A percentile compares a stretch with the other conserved stretches of the same genome.
phyloP scores from a whole-genome alignment of 2,329 filamentous ascomycete species.

The Alternaria panax region DNA sequence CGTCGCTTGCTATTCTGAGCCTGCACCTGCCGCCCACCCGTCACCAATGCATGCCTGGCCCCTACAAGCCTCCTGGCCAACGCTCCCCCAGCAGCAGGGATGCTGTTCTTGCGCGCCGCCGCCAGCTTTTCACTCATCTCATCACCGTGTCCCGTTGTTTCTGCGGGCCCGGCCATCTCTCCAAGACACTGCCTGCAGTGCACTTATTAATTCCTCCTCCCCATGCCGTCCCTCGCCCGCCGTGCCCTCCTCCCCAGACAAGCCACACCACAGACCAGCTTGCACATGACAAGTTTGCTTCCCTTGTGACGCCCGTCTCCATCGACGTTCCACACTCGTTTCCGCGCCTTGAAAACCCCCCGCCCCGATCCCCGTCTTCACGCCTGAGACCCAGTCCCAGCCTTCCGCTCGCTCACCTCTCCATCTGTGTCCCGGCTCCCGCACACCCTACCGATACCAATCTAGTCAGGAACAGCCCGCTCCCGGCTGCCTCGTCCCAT shows the following conservation, averaged over 20 bases:
- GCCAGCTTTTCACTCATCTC: constrained; percentile 19
- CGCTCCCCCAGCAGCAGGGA: constrained; percentile 23
- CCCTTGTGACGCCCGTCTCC: constrained; percentile 41
- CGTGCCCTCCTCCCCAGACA: constrained; percentile 18
- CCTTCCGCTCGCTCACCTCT: constrained; percentile 26
- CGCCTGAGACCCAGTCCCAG: constrained; percentile 20
- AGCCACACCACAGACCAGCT: constrained; percentile 35
- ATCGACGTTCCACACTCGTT: constrained; percentile 44
- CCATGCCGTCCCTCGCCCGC: constrained; percentile 23
- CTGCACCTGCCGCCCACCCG: constrained; percentile 29
- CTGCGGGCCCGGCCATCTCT: constrained; percentile 1
- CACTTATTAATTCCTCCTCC: constrained; percentile 28
- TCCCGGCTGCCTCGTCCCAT: constrained; percentile 10
- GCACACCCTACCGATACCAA: constrained; percentile 4
- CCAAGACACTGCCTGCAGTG: constrained; percentile 33
- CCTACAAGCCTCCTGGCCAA: constrained; percentile 5
- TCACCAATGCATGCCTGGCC: constrained; percentile 26
- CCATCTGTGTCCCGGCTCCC: constrained; percentile 21
- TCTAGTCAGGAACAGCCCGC: background rate
- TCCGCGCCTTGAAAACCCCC: constrained; percentile 33
- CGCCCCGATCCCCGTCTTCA: constrained; percentile 23
- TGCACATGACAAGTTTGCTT: constrained; percentile 30
- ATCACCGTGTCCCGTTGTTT: constrained; percentile 35
- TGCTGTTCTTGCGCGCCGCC: constrained; percentile 28
- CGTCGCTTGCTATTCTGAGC: constrained; percentile 40